Percentiles rank a stretch among this genome's conserved stretches.
phyloP scores from a whole-genome alignment of 1,139 yeast genomes.

The Candida neerlandica region DNA sequence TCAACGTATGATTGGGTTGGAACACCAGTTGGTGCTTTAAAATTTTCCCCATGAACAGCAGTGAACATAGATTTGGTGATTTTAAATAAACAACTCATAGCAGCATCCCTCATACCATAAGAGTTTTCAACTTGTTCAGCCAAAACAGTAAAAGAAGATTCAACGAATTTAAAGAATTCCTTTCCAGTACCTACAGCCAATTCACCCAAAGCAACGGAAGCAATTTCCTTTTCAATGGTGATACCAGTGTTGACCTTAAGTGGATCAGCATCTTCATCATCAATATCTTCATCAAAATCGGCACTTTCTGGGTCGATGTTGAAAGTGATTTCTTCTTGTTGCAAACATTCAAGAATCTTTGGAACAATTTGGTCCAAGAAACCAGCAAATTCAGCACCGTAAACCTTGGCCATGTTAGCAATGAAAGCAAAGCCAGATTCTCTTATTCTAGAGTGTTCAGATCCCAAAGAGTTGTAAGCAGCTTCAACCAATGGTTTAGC shows the following conservation, averaged over 20 bases:
- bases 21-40: conserved; percentile 71
- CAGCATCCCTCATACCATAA: conserved; percentile 89
- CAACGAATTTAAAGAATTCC: conserved; percentile 77
- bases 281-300: conserved; percentile 53
- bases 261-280: conserved; percentile 56
- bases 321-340: conserved; percentile 76
- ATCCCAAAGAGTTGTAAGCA: conserved; percentile 76
- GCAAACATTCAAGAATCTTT: conserved; percentile 78
- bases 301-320: conserved; percentile 43
- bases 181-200: conserved; percentile 85
- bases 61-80: conserved; percentile 73
- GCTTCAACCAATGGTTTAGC: conserved; percentile 91
- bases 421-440: conserved; percentile 96
- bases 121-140: conserved; percentile 80
- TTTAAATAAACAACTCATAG: conserved; percentile 81
- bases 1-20: conserved; percentile 65
- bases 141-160: conserved; percentile 65
- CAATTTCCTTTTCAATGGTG: conserved; percentile 95
- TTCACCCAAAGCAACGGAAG: conserved; percentile 90
- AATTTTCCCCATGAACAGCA: conserved; percentile 51
- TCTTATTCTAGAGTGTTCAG: conserved; percentile 82
- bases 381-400: conserved; percentile 86
- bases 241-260: conserved; percentile 91
- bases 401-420: conserved; percentile 92
- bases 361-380: conserved; percentile 84